Conservation (phyloP, 306 rosid genomes). For the Gleditsia sinensis region DNA sequence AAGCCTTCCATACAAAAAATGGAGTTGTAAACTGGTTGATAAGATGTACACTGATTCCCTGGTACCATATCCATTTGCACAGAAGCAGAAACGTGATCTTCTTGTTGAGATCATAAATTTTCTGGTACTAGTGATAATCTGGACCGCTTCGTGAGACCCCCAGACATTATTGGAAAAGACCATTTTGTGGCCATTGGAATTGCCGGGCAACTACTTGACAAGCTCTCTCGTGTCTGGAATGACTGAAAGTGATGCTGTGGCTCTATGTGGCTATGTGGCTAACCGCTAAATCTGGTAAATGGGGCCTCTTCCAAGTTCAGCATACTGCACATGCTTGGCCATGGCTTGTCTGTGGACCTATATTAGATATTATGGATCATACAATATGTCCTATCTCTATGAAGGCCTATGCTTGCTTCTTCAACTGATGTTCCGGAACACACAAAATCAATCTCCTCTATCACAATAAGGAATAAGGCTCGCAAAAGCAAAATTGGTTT, state of each 20-base stretch:
- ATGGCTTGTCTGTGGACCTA: constrained; percentile 26
- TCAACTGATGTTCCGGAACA: constrained; percentile 23
- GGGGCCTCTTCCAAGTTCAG: constrained; percentile 1
- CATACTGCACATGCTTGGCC: constrained; percentile 32
- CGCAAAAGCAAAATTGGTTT: constrained; percentile 19
- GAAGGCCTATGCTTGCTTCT: constrained; percentile 8
- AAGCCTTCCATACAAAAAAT: too few relatives aligned
- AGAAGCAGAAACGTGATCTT: not conserved
- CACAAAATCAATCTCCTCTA: constrained; percentile 30
- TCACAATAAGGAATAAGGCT: constrained; percentile 25
- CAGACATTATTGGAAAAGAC: constrained; percentile 14
- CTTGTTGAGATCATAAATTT: not conserved
- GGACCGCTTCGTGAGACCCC: constrained; percentile 17
- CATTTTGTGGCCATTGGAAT: constrained; percentile 43
- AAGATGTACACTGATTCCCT: not conserved
- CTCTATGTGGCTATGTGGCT: constrained; percentile 22
- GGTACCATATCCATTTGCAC: not conserved
- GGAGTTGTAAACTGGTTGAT: too few relatives aligned
- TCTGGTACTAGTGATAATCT: not conserved
- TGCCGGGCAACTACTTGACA: constrained; percentile 55
- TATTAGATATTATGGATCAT: not conserved
- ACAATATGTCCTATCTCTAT: not conserved
- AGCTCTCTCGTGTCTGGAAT: constrained; percentile 6
- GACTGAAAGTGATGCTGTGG: constrained; percentile 32
- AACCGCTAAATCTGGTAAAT: constrained; percentile 3